phyloP scores from a whole-genome alignment of 768 basidiomycete species.

The Boletus coccyginus region DNA sequence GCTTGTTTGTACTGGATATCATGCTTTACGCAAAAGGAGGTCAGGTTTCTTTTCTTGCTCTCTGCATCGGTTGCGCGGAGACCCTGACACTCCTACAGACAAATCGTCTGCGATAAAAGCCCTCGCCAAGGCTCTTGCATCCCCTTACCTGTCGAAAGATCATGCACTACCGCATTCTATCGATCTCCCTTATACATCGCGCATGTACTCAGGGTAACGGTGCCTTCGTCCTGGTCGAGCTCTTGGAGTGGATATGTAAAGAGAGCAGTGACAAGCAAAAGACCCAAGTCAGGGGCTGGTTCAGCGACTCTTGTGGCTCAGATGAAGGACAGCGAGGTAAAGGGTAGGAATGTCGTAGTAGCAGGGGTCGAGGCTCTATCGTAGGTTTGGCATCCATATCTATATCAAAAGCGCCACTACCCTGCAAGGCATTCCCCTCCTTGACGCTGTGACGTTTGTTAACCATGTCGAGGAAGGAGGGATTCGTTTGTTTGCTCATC shows the following conservation, averaged over 20 bases:
- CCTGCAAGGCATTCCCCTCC: not conserved
- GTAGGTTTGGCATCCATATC: conserved; percentile 6
- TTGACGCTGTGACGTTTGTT: not conserved
- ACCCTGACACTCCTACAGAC: conserved; percentile 44
- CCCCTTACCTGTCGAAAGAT: conserved; percentile 52
- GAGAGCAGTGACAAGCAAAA: conserved; percentile 41
- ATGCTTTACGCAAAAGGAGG: conserved; percentile 87
- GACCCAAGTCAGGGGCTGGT: conserved; percentile 54
- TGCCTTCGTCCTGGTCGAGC: conserved; percentile 75
- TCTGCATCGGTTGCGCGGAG: conserved; percentile 26
- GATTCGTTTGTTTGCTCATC: not conserved
- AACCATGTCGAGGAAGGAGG: not conserved
- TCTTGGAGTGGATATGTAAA: conserved; percentile 51
- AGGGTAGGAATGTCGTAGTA: conserved; percentile 67
- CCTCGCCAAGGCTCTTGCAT: conserved; percentile 57
- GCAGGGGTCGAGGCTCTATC: conserved; percentile 47
- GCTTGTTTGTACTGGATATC: conserved; percentile 73
- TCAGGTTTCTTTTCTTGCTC: conserved; percentile 39
- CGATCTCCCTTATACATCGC: conserved; percentile 77
- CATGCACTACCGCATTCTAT: conserved; percentile 58
- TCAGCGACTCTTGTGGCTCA: conserved; percentile 39
- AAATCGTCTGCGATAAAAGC: conserved; percentile 60
- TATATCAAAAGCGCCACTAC: conserved; percentile 10
- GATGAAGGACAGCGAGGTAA: conserved; percentile 55
- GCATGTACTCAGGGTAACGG: conserved; percentile 71